These are phyloP conservation scores for Butyriboletus loyo DNA, from an alignment of 768 basidiomycete genomes.

Conservation along the genomic window DNA sequence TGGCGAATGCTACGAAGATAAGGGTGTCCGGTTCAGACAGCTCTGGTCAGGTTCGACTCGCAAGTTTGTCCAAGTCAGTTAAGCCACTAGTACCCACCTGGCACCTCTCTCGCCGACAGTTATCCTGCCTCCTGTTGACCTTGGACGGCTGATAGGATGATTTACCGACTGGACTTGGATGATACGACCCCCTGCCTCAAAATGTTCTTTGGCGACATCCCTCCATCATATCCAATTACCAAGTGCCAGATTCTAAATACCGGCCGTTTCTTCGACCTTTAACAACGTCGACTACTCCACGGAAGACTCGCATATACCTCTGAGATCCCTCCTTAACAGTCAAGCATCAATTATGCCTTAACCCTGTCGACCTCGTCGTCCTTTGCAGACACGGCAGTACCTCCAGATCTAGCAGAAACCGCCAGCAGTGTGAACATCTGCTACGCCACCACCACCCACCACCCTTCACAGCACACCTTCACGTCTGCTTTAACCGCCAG, in stretches of 20 bases:
- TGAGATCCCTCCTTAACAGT: too few relatives aligned
- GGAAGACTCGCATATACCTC: not conserved
- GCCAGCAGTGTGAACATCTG: not conserved
- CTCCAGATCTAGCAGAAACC: not conserved
- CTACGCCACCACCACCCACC: not conserved
- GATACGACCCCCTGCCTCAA: not conserved
- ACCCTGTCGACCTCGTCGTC: not conserved
- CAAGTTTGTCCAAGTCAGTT: not conserved
- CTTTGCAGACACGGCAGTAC: not conserved
- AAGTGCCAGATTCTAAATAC: too few relatives aligned
- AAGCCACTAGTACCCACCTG: not conserved
- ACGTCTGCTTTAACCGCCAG: too few relatives aligned
- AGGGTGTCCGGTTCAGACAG: not conserved
- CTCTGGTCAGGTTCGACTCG: too few relatives aligned
- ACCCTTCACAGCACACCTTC: too few relatives aligned
- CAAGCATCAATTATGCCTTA: not conserved
- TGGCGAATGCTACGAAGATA: not conserved
- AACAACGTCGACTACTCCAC: too few relatives aligned
- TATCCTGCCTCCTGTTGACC: too few relatives aligned
- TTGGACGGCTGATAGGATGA: not conserved
- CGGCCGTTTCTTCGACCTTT: too few relatives aligned
- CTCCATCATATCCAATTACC: not conserved
- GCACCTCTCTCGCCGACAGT: too few relatives aligned
- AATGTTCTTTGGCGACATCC: not conserved
- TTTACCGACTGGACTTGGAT: not conserved